Evolutionary conservation across 140 eudicot genomes (phyloP), one percentile per base, ranked within the genome.

Genomic region (Anethum foeniculum): DNA sequence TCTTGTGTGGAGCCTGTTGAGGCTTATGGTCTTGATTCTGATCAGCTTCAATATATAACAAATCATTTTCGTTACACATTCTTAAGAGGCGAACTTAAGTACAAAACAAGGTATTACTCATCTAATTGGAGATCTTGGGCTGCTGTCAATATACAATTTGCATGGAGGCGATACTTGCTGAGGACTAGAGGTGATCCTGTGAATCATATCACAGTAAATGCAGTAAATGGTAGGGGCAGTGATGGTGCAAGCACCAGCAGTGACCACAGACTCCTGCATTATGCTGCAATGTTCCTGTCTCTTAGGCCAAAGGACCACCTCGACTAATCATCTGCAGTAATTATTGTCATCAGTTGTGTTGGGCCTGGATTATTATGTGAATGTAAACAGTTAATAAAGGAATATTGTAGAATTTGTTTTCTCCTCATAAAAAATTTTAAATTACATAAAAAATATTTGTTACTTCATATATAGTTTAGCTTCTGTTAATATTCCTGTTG

Each of bases 121-220:
- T 92, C 99, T 10, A 92, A 90, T 48, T 92, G 97, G 98, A 87
- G 96, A 80, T 89, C 99, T 0, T 95, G 97, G 99, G 99, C 95
- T 2, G 99, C 97, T 3, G 90, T 95, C 27, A 89, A 83, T 58
- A 87, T 86, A 71, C 90, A 86, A 81, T 79, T 94, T 18, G 97
- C 90, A 6, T 94, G 97, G 97, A 85, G 89, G 8, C 91, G 91
- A 34, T 87, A 89, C 77, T 52, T 81, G 83, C 34, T 28, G 82
- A 90, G 96, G 85, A 88, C 85, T 12, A 77, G 90, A 58, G 69
- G 85, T 28, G 78, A 30, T 41, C 46, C 71, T 3, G 77, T 21
- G 8, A 68, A 65, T 77, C 51, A 2, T 14, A 25, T 12, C n/a
- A 6, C 21, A 4, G 41, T 4, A 15, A 13, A 67, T 23, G 18